Percentiles rank a stretch among this genome's conserved stretches.
Conservation (phyloP, 352 stramenopile genomes). For the Elongisporangium undulatum region DNA sequence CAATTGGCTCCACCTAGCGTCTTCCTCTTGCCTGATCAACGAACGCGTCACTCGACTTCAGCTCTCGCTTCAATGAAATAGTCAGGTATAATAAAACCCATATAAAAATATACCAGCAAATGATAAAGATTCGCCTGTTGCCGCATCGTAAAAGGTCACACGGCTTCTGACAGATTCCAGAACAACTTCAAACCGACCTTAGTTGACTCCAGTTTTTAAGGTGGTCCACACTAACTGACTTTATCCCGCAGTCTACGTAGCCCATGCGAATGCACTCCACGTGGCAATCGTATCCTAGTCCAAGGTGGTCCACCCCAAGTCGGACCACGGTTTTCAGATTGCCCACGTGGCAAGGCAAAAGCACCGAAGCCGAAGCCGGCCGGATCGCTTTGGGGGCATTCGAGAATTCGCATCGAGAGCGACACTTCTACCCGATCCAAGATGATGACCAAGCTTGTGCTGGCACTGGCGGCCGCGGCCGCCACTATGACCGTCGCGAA, state of each 20-base stretch:
- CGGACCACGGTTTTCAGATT: background rate
- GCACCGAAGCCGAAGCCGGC: too few species aligned
- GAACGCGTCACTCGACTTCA: too few species aligned
- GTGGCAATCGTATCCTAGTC: background rate
- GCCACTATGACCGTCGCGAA: constrained; percentile 42
- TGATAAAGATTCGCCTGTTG: background rate
- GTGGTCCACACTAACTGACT: background rate
- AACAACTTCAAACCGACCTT: background rate
- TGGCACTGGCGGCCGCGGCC: constrained; percentile 39
- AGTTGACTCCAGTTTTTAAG: too few species aligned
- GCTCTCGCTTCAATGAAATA: too few species aligned
- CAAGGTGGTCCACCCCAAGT: background rate
- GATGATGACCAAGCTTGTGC: constrained; percentile 67
- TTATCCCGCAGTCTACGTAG: background rate
- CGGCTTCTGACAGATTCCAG: background rate
- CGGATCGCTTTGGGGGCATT: constrained; percentile 9
- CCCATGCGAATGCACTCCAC: background rate
- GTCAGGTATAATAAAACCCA: too few species aligned
- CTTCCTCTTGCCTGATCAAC: too few species aligned
- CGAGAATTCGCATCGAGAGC: constrained; percentile 15
- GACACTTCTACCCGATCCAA: constrained; percentile 3
- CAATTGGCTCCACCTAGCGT: too few species aligned
- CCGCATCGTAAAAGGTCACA: background rate
- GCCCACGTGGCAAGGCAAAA: background rate
- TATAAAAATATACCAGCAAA: background rate